Evolutionary conservation across 129 eudicot species (phyloP).

Genomic region (Kitagawia praeruptora): DNA sequence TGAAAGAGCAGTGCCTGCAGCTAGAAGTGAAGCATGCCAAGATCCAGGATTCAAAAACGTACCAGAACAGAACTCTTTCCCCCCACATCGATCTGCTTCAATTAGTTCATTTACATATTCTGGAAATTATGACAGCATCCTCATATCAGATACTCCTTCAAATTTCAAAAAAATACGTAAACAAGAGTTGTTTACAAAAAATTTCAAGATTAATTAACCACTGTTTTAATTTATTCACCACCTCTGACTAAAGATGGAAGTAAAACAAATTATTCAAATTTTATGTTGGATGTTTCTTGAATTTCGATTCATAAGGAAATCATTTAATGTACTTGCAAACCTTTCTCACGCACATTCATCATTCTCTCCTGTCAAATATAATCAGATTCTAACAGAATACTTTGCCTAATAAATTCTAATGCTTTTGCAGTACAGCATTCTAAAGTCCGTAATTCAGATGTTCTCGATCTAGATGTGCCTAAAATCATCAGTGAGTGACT

Average conservation of each 20-base stretch:
- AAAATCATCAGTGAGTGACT: not conserved
- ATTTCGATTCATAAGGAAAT: not conserved
- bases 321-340: not conserved
- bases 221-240: not conserved
- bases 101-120: conserved; percentile 63
- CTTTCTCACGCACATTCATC: not conserved
- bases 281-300: not conserved
- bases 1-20: conserved; percentile 78
- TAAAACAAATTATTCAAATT: not conserved
- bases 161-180: not conserved
- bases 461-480: not conserved
- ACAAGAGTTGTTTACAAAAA: not conserved
- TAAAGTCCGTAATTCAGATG: not conserved
- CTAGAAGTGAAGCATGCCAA: conserved; percentile 82
- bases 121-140: conserved; percentile 21
- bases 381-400: not conserved
- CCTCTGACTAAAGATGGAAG: not conserved
- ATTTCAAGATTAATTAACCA: not conserved
- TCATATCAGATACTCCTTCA: conserved; percentile 6
- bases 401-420: not conserved
- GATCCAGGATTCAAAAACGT: conserved; percentile 80
- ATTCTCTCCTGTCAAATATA: not conserved
- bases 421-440: not conserved
- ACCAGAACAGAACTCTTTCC: conserved; percentile 48
- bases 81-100: conserved; percentile 59